A percentile compares a stretch with the other conserved stretches of the same genome.
Conservation (phyloP, 2,329 filamentous ascomycete species). For the Ceratocystis cubensis region DNA sequence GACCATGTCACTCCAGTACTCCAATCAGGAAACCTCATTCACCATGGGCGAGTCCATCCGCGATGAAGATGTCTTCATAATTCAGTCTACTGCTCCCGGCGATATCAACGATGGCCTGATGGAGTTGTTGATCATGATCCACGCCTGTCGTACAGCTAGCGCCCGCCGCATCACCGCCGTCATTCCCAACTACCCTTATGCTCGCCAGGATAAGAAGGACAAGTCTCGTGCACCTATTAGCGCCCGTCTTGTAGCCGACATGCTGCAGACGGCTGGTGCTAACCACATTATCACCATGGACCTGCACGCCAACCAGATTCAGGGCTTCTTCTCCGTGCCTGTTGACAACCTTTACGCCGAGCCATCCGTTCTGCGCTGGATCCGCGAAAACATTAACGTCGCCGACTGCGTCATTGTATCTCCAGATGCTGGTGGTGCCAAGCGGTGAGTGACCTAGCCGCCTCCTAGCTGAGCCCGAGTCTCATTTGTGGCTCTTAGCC, state of each 20-base stretch:
- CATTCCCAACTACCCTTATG: slow-evolving; percentile 92
- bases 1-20: slow-evolving; percentile 71
- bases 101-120: slow-evolving; percentile 97
- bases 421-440: slow-evolving; percentile 87
- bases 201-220: slow-evolving; percentile 95
- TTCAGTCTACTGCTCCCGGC: slow-evolving; percentile 87
- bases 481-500: no score
- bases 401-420: slow-evolving; percentile 86
- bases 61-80: slow-evolving; percentile 93
- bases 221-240: slow-evolving; percentile 88
- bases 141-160: slow-evolving; percentile 57
- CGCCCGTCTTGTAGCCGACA: slow-evolving; percentile 90
- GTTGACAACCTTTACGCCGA: slow-evolving; percentile 80
- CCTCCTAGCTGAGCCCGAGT: no score
- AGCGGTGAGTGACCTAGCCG: slow-evolving; percentile 37
- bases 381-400: slow-evolving; percentile 69
- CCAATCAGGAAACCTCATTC: slow-evolving; percentile 77
- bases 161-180: slow-evolving; percentile 90
- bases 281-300: slow-evolving; percentile 80
- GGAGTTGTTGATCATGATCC: slow-evolving; percentile 97
- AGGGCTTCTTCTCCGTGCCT: slow-evolving; percentile 83
- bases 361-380: slow-evolving; percentile 83
- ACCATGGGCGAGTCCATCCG: slow-evolving; percentile 92
- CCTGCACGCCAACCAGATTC: slow-evolving; percentile 83
- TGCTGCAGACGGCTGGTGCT: slow-evolving; percentile 77